Conservation (phyloP, 2,329 filamentous ascomycete species). For the Fusarium bactridioides region DNA sequence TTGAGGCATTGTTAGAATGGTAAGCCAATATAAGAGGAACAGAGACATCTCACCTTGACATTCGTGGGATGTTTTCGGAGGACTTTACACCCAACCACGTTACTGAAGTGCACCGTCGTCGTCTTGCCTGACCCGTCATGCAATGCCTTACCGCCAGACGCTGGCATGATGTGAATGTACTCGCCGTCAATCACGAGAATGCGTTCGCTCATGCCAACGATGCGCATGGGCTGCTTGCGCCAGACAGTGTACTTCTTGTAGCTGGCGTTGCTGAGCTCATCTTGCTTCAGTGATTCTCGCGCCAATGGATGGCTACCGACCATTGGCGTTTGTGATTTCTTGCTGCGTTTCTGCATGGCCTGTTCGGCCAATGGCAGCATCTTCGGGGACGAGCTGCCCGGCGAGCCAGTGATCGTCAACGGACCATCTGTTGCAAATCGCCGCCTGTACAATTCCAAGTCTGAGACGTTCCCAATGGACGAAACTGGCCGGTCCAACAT, state of each 20-base stretch:
- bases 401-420: constrained; percentile 72
- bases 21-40: background rate
- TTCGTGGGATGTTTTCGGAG: constrained; percentile 81
- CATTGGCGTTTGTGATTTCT: constrained; percentile 57
- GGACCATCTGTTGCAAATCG: constrained; percentile 80
- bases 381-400: constrained; percentile 75
- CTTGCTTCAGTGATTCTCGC: constrained; percentile 67
- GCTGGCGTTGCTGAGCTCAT: constrained; percentile 64
- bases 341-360: constrained; percentile 56
- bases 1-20: constrained; percentile 28
- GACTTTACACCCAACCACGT: constrained; percentile 83
- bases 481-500: constrained; percentile 80
- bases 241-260: constrained; percentile 83
- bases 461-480: constrained; percentile 76
- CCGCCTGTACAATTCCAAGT: constrained; percentile 78
- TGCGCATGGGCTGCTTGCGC: constrained; percentile 83
- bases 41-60: constrained; percentile 68
- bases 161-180: constrained; percentile 85
- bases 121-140: constrained; percentile 73
- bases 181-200: constrained; percentile 84
- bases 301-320: constrained; percentile 72
- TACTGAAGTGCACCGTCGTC: constrained; percentile 83
- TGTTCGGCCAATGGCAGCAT: constrained; percentile 62
- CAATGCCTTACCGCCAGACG: constrained; percentile 69
- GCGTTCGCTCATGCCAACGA: constrained; percentile 78